Percentiles rank a stretch among this genome's conserved stretches.
Evolutionary conservation across 179 eudicot species (phyloP).

Genomic region (Beta corolliflora): DNA sequence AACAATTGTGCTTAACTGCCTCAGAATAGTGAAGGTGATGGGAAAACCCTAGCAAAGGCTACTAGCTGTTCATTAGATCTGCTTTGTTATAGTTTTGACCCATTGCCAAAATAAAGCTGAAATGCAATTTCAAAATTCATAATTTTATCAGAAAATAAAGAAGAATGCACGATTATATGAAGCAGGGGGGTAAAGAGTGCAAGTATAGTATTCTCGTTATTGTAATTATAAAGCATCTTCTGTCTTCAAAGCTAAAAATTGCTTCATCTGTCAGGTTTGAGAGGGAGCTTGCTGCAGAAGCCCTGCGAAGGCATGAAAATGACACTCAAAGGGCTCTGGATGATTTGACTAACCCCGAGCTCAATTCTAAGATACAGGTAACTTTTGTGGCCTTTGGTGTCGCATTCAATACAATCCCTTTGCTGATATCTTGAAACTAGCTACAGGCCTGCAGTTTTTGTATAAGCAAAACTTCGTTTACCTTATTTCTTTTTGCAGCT

Average conservation of each 20-base stretch:
- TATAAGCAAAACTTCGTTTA: neutral
- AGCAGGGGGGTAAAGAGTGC: neutral
- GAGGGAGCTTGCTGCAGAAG: slow-evolving; percentile 87
- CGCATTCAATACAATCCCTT: neutral
- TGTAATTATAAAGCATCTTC: neutral
- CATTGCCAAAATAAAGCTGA: neutral
- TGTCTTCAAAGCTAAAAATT: neutral
- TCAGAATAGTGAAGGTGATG: neutral
- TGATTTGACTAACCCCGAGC: slow-evolving; percentile 79
- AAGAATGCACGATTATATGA: neutral
- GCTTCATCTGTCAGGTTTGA: slow-evolving; percentile 56
- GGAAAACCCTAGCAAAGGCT: neutral
- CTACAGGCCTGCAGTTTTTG: neutral
- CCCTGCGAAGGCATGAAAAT: slow-evolving; percentile 87
- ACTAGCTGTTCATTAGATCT: neutral
- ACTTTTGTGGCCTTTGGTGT: slow-evolving; percentile 1
- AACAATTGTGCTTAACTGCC: neutral
- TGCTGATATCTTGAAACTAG: neutral
- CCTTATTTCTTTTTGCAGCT: slow-evolving; percentile 42
- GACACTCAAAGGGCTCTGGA: slow-evolving; percentile 78
- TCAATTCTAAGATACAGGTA: slow-evolving; percentile 72
- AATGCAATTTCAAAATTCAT: no score
- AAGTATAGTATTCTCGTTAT: neutral
- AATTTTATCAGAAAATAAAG: no score
- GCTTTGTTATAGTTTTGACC: neutral